Base-by-base conservation (phyloP, 257 asterid genomes). In the Rehmannia glutinosa region DNA sequence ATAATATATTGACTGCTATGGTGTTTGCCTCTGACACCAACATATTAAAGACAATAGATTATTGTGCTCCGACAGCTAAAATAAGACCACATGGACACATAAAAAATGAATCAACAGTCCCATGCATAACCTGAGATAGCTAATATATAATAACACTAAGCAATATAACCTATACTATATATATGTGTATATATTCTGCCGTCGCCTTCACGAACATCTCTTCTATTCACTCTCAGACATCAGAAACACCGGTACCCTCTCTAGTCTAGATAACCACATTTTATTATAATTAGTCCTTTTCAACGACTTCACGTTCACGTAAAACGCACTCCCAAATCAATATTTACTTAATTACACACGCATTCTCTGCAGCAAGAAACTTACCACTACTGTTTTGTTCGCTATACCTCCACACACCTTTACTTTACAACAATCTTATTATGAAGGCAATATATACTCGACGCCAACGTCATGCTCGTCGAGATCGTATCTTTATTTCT, bases 131-230 rank as follows among this genome's bases (percentile, higher is more conserved):
- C 30, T 27, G 30, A 1, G 30, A 27, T 9, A 33, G 8, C 38
- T 3, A n/a, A 38, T 38, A 38, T 16, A 59, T 35, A 59, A 35
- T 33, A 16, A 27, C 62, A 27, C 9, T 20, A 19, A 58, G 62
- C 72, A 41, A 53, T 30, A 66, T 53, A 47, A 59, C 68, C 76
- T 65, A 76, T 67, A n/a, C n/a, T n/a, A n/a, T n/a, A n/a, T n/a
- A n/a, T n/a, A n/a, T n/a, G n/a, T n/a, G n/a, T n/a, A n/a, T n/a
- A n/a, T n/a, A n/a, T 17, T 53, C 64, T 73, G 89, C 85, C 89
- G 87, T 86, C 80, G 82, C 82, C 86, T 78, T 86, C 89, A 81
- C 92, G 89, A 32, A 74, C 83, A 78, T 83, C 87, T n/a, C n/a
- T n/a, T 76, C 75, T 75, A 69, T 72, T 75, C 78, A n/a, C n/a